Evolutionary conservation across 768 basidiomycete genomes (phyloP), one percentile per base, ranked within the genome.

Genomic region (Mycena epipterygia): DNA sequence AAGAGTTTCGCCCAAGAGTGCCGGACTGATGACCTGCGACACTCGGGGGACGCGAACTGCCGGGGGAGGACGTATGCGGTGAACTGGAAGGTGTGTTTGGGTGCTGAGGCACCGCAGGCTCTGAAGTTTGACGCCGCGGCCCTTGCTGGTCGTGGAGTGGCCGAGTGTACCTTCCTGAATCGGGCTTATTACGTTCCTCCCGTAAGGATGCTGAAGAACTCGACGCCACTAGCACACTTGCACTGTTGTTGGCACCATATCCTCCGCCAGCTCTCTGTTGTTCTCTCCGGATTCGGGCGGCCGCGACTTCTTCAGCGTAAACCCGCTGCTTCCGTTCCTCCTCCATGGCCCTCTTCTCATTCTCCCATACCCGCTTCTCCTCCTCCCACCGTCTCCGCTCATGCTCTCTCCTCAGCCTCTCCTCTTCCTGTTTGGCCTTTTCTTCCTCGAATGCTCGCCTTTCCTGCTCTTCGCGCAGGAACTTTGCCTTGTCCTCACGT

Each of bases 401-500:
- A 60, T 82, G 83, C 49, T 86, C 86, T 69, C 86, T 82, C 58
- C 75, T 78, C 69, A 79, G 81, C 49, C 86, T 83, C 74, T 87
- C 85, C 48, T 84, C 87, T 39, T 85, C 84, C 60, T 78, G 72
- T 51, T 77, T 81, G 32, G 76, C 79, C 57, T 79, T 75, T 72
- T 88, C 88, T 37, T 84, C 84, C 73, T 87, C 87, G 56, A 82
- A 79, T 41, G 81, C 80, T 32, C 91, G 86, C 63, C 84, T 85
- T 70, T 88, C 84, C 71, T 88, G 87, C 74, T 92, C 88, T 78
- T 86, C 85, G 51, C 84, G 86, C 74, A 93, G 82, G 74, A 93
- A 92, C 49, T 80, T 86, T 49, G 89, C 90, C 82, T 92, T 92
- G 80, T 92, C 89, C 79, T 91, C 91, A 49, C 90, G 89, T 74